Percentiles rank a stretch among this genome's conserved stretches.
phyloP scores from a whole-genome alignment of 495 filamentous ascomycete genomes.

The Hyaloscypha bicolor region DNA sequence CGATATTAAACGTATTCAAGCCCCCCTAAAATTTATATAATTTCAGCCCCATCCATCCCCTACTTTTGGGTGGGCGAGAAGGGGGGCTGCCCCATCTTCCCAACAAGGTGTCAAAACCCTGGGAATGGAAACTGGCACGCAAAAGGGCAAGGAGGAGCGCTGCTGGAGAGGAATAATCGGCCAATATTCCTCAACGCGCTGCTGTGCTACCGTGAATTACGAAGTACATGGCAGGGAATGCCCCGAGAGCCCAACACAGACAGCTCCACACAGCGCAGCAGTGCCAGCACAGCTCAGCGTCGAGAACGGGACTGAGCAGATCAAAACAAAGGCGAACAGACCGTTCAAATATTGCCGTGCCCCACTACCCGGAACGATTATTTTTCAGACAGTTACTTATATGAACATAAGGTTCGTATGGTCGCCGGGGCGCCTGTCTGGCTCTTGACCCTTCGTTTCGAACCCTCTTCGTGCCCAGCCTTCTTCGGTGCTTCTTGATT shows the following conservation, averaged over 20 bases:
- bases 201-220: too few relatives aligned
- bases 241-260: background rate
- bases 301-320: background rate
- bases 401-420: constrained; percentile 6
- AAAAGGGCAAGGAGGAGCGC: background rate
- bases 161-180: background rate
- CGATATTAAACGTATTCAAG: too few relatives aligned
- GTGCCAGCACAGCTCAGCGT: too few relatives aligned
- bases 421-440: background rate
- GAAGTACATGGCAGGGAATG: too few relatives aligned
- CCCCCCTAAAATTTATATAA: too few relatives aligned
- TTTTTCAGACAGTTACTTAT: background rate
- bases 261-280: background rate
- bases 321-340: constrained; percentile 26
- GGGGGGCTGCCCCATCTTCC: too few relatives aligned
- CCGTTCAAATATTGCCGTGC: background rate
- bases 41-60: too few relatives aligned
- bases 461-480: background rate
- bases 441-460: background rate
- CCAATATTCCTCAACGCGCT: background rate
- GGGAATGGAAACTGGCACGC: background rate
- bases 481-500: background rate
- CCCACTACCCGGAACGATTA: background rate
- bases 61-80: too few relatives aligned
- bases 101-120: too few relatives aligned